Evolutionary conservation across 805 yeast genomes (phyloP), one percentile per base, ranked within the genome.

Genomic region (Candida palmyrensis): DNA sequence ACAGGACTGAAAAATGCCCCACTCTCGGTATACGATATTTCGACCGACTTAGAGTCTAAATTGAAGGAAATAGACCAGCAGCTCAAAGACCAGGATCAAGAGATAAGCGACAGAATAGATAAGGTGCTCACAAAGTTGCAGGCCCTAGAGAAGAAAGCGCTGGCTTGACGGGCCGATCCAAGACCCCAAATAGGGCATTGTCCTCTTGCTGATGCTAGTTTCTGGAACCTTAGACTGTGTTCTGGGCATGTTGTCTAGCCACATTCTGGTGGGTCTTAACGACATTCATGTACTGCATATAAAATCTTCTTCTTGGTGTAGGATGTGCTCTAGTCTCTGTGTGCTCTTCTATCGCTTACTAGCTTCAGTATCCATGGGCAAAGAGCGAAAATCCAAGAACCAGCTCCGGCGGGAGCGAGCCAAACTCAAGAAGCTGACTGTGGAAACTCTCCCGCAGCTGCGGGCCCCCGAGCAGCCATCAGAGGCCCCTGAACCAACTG

Each of bases 391-490:
- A 39, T 57, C 73, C 6, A 75, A 74, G 56, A 75, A 75, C 49
- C 79, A 73, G 48, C 45, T 72, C 16, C 53, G 82, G 36, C 53
- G 82, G 36, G 79, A 68, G 37, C 50, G 58, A 33, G 62, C 59
- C 12, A 67, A 67, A 46, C 56, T 48, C 32, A 42, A 66, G 44
- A 66, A 63, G 47, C 38, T 45, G 17, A 55, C 45, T 13, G 36
- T 13, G 10, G 22, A 20, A 14, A 33, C 20, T 15, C 19, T 27
- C 19, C 36, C 47, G 35, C 15, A 32, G 14, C 12, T 14, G 6
- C 19, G 14, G 6, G 6, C 3, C 20, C 21, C 19, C 25, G 18
- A 18, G 10, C n/a, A 18, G 17, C 6, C n/a, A 4, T 20, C 26
- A 10, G 27, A 25, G 7, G 27, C n/a, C 15, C 23, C 23, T 11